Evolutionary conservation across 192 early-diverging fungal species (phyloP).

Genomic region (Entomortierella chlamydospora): DNA sequence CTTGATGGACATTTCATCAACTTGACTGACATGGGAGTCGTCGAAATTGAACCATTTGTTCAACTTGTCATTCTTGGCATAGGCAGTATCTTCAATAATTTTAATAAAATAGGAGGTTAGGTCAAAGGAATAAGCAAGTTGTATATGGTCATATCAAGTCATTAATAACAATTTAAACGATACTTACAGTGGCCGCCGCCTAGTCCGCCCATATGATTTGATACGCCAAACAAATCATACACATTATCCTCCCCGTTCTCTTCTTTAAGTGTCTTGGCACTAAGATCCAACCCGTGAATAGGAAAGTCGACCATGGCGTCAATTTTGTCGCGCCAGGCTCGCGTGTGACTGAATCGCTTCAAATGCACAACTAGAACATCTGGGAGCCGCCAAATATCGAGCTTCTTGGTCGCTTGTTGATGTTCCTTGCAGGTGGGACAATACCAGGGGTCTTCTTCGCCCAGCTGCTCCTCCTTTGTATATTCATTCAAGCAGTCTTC

Average conservation of each 20-base stretch:
- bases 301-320: constrained; percentile 90
- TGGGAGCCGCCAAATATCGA: constrained; percentile 85
- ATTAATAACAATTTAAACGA: too few species aligned
- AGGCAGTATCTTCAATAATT: constrained; percentile 66
- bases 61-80: constrained; percentile 70
- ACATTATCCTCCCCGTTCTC: constrained; percentile 39
- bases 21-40: constrained; percentile 72
- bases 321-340: constrained; percentile 93
- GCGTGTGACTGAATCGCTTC: constrained; percentile 92
- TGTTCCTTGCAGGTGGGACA: constrained; percentile 81
- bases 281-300: constrained; percentile 70
- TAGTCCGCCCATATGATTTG: constrained; percentile 81
- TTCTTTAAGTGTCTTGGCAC: constrained; percentile 35
- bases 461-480: constrained; percentile 86
- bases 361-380: constrained; percentile 91
- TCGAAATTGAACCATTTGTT: constrained; percentile 88
- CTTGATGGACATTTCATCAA: constrained; percentile 40
- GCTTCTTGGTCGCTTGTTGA: constrained; percentile 76
- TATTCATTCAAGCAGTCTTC: constrained; percentile 91
- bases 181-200: constrained; percentile 77
- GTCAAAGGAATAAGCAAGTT: not conserved
- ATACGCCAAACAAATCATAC: constrained; percentile 89
- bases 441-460: constrained; percentile 91
- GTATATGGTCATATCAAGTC: too few species aligned
- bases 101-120: not conserved